Evolutionary conservation across 2,329 filamentous ascomycete genomes (phyloP), one percentile per base, ranked within the genome.

Genomic region (Xylariaceae sp.): DNA sequence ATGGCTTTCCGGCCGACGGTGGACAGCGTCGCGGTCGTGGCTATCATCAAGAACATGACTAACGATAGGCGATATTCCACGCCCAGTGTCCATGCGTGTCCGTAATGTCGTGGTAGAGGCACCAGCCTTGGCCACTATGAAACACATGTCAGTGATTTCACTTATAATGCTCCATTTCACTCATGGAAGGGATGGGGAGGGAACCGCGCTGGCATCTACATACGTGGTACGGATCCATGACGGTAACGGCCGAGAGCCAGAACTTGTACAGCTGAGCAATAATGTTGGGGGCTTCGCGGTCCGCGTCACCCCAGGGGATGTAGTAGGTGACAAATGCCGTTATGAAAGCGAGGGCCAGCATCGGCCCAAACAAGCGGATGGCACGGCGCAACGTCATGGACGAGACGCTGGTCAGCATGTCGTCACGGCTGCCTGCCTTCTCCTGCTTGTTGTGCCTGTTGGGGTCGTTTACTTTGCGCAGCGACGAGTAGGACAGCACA

Each of bases 11-110:
- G 41, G 17, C 38, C 34, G 31, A 44, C 31, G 26, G 41, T 44
- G 28, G 41, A 31, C 27, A 44, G 41, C 31, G 41, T 41, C 29
- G 41, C 41, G 21, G 41, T 41, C 34, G 41, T 41, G 31, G 38
- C 34, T 41, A 44, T 44, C 41, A 44, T 44, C 34, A 41, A 32
- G 34, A 44, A 44, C 41, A 44, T 44, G n/a, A 28, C 41, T 17
- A 44, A 38, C 16, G 41, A 44, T 17, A 44, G 38, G 34, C 41
- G 38, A 38, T 44, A 44, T 32, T 44, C 41, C 29, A 44, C 41
- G 28, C 41, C 41, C 24, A 44, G 41, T 38, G 41, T 44, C 41
- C 41, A 44, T 5, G 41, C 41, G n/a, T 44, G 41, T 13, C 19
- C 41, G 8, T 12, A 44, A 38, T 44, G 38, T 12, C 17, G 19